Evolutionary conservation across 2,329 filamentous ascomycete genomes (phyloP).

Genomic region (Xylaria hypoxylon): DNA sequence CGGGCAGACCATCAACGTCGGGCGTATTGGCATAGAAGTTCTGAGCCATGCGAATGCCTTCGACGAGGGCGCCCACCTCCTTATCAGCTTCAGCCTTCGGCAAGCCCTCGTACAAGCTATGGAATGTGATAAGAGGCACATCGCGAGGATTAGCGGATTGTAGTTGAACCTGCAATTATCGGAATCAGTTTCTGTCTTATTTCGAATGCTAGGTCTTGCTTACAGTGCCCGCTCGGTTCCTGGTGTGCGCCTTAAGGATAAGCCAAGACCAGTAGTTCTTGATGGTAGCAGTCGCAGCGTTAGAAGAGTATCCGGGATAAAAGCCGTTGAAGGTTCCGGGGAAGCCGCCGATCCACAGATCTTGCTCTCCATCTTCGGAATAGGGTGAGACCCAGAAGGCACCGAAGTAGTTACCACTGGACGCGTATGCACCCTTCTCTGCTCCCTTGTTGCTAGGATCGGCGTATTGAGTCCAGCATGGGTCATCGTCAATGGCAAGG

Average conservation of each 20-base stretch:
- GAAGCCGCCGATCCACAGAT: conserved; percentile 55
- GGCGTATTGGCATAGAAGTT: conserved; percentile 56
- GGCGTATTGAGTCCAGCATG: conserved; percentile 46
- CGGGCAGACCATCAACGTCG: conserved; percentile 54
- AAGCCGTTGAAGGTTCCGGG: conserved; percentile 56
- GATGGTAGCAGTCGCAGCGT: conserved; percentile 50
- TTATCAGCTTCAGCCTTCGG: conserved; percentile 57
- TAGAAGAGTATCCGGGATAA: conserved; percentile 52
- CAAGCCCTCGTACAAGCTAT: conserved; percentile 65
- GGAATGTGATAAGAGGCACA: conserved; percentile 70
- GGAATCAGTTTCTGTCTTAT: neutral
- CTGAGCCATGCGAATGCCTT: conserved; percentile 65
- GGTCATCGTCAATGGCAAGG: conserved; percentile 49
- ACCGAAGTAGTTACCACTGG: conserved; percentile 50
- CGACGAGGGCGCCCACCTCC: conserved; percentile 64
- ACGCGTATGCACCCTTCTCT: conserved; percentile 50
- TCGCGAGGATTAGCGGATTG: conserved; percentile 72
- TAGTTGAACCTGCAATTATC: conserved; percentile 53
- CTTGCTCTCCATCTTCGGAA: conserved; percentile 45
- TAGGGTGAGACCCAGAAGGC: conserved; percentile 45
- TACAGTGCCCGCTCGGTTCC: conserved; percentile 71
- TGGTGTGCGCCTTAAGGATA: conserved; percentile 67
- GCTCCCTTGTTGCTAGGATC: conserved; percentile 33
- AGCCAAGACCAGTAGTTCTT: conserved; percentile 58
- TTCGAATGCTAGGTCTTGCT: neutral